Base-by-base conservation (phyloP, 805 yeast species). In the Kazachstania martiniae region DNA sequence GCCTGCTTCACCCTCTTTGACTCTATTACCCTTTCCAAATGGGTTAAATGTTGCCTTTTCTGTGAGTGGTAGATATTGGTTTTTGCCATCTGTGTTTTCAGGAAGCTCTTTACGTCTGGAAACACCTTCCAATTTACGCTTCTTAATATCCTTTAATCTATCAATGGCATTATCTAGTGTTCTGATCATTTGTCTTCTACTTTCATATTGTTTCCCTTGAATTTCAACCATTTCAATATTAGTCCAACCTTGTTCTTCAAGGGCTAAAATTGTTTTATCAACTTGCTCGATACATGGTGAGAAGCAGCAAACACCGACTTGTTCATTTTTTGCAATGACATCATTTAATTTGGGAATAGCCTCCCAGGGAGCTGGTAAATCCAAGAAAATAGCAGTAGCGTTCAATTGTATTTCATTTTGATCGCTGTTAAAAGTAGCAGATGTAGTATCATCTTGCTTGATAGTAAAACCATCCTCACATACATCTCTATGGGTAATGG, bases 201-300 rank as follows among this genome's bases (percentile, higher is more conserved):
- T 83, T 54, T 87, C 97, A 81, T 84, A 89, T 43, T 82, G 71
- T 44, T 70, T 74, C 6, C 87, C 84, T 26, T 80, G 77, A 30
- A 86, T 77, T 51, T 89, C 97, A 3, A 89, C 93, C 87, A 85
- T 82, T 57, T 91, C 95, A 15, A 91, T 75, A 12, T 72, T 68
- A 4, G 71, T 67, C 95, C 96, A 91, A 1, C 94, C 95, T 27
- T 76, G 54, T 21, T 63, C 68, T 43, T 78, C 76, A 36, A 91
- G 61, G 0, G 82, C 78, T 41, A 72, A 78, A 9, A 89, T 74
- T 0, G 97, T 83, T 51, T 82, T 78, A 36, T 79, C 79, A 3
- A 91, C 98, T 61, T 91, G 99, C 59, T 91, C 99, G 29, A 91
- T 82, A 58, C 99, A 91, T 8, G 99, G 99, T 25, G 94, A 83